These are phyloP conservation scores for Candida gorgasii DNA, from an alignment of 805 yeast species.

Conservation along the genomic window DNA sequence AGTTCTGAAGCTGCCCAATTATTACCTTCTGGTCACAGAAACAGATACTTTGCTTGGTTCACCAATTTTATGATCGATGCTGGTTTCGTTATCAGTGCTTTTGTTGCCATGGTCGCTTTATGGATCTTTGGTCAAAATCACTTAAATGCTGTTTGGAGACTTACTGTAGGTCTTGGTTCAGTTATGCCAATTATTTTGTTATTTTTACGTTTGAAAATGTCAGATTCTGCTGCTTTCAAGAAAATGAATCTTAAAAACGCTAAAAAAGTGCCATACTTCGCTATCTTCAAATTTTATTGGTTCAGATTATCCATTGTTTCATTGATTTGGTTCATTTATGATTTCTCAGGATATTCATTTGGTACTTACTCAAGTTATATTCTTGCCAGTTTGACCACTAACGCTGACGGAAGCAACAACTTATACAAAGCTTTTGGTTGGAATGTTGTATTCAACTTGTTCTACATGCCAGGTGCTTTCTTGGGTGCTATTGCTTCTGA, in stretches of 20 bases:
- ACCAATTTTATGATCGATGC: conserved; percentile 85
- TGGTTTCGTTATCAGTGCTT: conserved; percentile 81
- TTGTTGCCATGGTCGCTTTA: conserved; percentile 81
- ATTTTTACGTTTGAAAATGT: conserved; percentile 71
- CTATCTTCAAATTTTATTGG: conserved; percentile 80
- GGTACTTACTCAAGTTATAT: conserved; percentile 81
- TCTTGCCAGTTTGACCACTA: conserved; percentile 54
- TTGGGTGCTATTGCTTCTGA: conserved; percentile 86
- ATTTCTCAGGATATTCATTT: conserved; percentile 84
- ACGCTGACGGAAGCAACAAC: conserved; percentile 42
- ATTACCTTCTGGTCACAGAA: conserved; percentile 79
- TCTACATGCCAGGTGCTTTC: conserved; percentile 88
- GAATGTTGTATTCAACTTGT: conserved; percentile 85
- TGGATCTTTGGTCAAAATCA: conserved; percentile 77
- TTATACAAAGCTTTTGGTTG: conserved; percentile 83
- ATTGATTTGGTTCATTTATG: conserved; percentile 87
- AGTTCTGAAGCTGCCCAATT: conserved; percentile 87
- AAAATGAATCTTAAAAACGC: conserved; percentile 68
- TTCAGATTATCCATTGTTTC: conserved; percentile 71
- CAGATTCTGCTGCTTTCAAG: conserved; percentile 70
- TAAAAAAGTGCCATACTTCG: conserved; percentile 59
- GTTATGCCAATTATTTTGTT: conserved; percentile 81
- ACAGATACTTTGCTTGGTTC: conserved; percentile 86
- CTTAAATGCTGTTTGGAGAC: conserved; percentile 86
- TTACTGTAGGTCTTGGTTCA: conserved; percentile 87